Evolutionary conservation across 139 green algal genomes (phyloP).

Genomic region (Coelastrella sp.): DNA sequence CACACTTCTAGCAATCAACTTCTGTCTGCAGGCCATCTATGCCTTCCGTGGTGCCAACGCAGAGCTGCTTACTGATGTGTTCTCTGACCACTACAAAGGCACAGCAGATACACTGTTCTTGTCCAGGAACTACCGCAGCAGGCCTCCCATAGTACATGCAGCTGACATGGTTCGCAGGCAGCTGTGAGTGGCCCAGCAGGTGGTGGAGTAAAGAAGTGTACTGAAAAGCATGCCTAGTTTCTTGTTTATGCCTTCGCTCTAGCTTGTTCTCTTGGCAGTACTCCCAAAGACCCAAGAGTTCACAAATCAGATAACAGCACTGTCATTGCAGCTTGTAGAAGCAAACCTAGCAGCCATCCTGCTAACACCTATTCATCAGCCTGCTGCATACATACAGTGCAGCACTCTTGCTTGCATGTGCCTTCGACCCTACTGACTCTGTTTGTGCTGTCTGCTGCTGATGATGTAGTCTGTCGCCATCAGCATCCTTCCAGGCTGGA

Average conservation of each 20-base stretch:
- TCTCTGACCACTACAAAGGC: not conserved
- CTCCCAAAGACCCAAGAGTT: too few species aligned
- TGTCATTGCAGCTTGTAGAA: not conserved
- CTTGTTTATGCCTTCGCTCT: too few species aligned
- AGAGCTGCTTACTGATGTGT: slow-evolving; percentile 10
- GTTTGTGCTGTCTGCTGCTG: too few species aligned
- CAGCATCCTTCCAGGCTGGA: not conserved
- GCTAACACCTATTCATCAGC: too few species aligned
- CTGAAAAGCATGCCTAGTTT: too few species aligned
- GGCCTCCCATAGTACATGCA: not conserved
- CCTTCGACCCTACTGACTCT: too few species aligned
- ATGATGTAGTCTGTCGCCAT: too few species aligned
- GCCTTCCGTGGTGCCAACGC: slow-evolving; percentile 63
- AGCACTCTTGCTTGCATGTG: too few species aligned
- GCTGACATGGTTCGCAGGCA: slow-evolving; percentile 1
- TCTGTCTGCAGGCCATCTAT: slow-evolving; percentile 74
- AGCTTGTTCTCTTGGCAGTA: too few species aligned
- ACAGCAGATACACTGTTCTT: slow-evolving; percentile 27
- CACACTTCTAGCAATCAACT: too few species aligned
- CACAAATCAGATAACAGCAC: not conserved
- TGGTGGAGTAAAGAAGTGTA: too few species aligned
- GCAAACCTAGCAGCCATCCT: not conserved
- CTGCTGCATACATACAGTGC: too few species aligned
- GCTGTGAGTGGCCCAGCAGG: not conserved
- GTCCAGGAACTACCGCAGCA: slow-evolving; percentile 54